Conservation (phyloP, 192 early-diverging fungal species). For the Coemansia sp. region DNA sequence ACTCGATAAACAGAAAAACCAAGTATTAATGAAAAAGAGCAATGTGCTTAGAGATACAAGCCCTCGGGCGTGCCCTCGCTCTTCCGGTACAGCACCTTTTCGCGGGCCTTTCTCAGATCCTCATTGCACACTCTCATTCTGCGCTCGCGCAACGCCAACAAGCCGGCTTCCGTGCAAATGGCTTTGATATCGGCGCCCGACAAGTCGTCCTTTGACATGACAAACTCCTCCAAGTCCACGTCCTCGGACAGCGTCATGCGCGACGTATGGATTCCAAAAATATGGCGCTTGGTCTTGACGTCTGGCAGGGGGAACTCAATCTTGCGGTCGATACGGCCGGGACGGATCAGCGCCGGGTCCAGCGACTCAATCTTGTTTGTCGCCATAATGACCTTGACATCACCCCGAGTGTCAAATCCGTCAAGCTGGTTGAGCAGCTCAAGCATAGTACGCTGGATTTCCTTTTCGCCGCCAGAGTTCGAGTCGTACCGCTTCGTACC, state of each 20-base stretch:
- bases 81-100: slow-evolving; percentile 98
- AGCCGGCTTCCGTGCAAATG: slow-evolving; percentile 98
- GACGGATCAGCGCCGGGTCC: slow-evolving; percentile 95
- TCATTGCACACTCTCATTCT: slow-evolving; percentile 98
- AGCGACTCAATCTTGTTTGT: slow-evolving; percentile 97
- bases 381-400: slow-evolving; percentile 99
- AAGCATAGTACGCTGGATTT: slow-evolving; percentile 47
- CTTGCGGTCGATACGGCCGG: slow-evolving; percentile 97
- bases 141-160: slow-evolving; percentile 94
- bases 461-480: slow-evolving; percentile 90
- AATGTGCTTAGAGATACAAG: slow-evolving; percentile 66
- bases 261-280: slow-evolving; percentile 93
- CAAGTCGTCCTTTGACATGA: slow-evolving; percentile 99
- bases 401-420: slow-evolving; percentile 92
- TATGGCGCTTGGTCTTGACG: slow-evolving; percentile 94
- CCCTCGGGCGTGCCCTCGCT: slow-evolving; percentile 99
- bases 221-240: slow-evolving; percentile 98
- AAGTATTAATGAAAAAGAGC: not conserved
- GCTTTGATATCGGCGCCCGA: slow-evolving; percentile 99
- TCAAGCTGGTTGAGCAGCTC: slow-evolving; percentile 98
- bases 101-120: slow-evolving; percentile 96
- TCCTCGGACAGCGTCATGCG: slow-evolving; percentile 94
- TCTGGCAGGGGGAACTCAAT: slow-evolving; percentile 99
- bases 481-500: slow-evolving; percentile 98
- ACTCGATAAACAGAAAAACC: not conserved